phyloP scores from a whole-genome alignment of 2,329 filamentous ascomycete species.

The Pyrenophora teres region DNA sequence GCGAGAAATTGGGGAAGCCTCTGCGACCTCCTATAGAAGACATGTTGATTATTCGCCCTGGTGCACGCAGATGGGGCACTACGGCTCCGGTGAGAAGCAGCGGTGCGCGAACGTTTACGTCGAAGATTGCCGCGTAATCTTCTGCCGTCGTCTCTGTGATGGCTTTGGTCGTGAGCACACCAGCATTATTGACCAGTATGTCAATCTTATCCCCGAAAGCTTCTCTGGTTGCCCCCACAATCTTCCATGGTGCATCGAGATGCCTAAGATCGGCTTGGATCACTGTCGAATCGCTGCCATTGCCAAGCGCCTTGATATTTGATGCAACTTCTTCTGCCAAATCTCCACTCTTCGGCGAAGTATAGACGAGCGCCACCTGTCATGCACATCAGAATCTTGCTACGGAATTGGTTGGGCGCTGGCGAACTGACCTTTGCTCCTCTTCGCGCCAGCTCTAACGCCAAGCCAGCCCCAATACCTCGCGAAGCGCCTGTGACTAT shows the following conservation, averaged over 20 bases:
- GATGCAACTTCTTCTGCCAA: slow-evolving; percentile 41
- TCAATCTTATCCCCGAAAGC: slow-evolving; percentile 50
- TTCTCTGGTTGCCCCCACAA: slow-evolving; percentile 43
- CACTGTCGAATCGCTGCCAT: slow-evolving; percentile 44
- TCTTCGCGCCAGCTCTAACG: slow-evolving; percentile 54
- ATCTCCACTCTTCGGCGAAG: slow-evolving; percentile 46
- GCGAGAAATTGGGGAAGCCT: slow-evolving; percentile 53
- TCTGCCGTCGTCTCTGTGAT: slow-evolving; percentile 48
- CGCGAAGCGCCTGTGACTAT: slow-evolving; percentile 58
- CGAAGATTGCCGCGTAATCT: slow-evolving; percentile 60
- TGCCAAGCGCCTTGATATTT: slow-evolving; percentile 43
- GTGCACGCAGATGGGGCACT: slow-evolving; percentile 55
- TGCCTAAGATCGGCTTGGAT: slow-evolving; percentile 50
- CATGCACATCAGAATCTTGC: slow-evolving; percentile 5
- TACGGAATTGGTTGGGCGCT: background rate
- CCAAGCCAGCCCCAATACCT: slow-evolving; percentile 56
- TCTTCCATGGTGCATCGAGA: slow-evolving; percentile 41
- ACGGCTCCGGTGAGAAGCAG: slow-evolving; percentile 60
- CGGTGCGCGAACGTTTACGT: slow-evolving; percentile 62
- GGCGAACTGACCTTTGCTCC: slow-evolving; percentile 48
- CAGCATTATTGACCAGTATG: slow-evolving; percentile 53
- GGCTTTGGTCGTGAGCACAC: slow-evolving; percentile 32
- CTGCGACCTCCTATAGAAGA: slow-evolving; percentile 58
- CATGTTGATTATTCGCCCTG: slow-evolving; percentile 64
- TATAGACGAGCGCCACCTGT: slow-evolving; percentile 53